Conservation (phyloP, 345 rosid species). For the Citrus trifoliata region DNA sequence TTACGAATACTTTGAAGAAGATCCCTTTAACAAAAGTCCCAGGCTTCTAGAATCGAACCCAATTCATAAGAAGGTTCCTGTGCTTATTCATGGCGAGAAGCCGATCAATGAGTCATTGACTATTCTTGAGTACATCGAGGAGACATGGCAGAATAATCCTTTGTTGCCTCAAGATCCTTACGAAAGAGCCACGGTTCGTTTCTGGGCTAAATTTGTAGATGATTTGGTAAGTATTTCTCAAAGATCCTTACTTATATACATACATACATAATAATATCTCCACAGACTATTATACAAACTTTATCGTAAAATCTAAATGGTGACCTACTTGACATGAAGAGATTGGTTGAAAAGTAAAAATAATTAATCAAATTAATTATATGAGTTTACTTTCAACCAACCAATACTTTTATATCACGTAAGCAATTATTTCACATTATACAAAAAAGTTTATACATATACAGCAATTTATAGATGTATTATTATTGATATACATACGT, state of each 20-base stretch:
- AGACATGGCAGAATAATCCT: slow-evolving; percentile 33
- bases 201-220: slow-evolving; percentile 36
- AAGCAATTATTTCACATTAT: too few relatives aligned
- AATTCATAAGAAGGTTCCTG: slow-evolving; percentile 22
- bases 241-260: not conserved
- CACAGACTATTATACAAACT: too few relatives aligned
- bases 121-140: slow-evolving; percentile 36
- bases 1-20: slow-evolving; percentile 15
- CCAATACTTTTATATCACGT: too few relatives aligned
- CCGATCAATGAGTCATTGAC: slow-evolving; percentile 21
- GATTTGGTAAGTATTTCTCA: slow-evolving; percentile 21
- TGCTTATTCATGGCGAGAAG: slow-evolving; percentile 18
- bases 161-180: slow-evolving; percentile 38
- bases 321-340: too few relatives aligned
- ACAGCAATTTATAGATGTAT: too few relatives aligned
- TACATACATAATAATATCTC: too few relatives aligned
- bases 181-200: slow-evolving; percentile 32
- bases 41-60: slow-evolving; percentile 20
- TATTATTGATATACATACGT: too few relatives aligned
- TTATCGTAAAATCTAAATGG: too few relatives aligned
- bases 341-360: too few relatives aligned
- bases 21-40: slow-evolving; percentile 6
- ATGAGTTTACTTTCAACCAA: too few relatives aligned
- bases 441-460: too few relatives aligned
- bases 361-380: too few relatives aligned